Percentiles rank a stretch among this genome's conserved stretches.
These are phyloP conservation scores for Hermanozyma aechmeae DNA, from an alignment of 805 yeast species.

Conservation along the genomic window DNA sequence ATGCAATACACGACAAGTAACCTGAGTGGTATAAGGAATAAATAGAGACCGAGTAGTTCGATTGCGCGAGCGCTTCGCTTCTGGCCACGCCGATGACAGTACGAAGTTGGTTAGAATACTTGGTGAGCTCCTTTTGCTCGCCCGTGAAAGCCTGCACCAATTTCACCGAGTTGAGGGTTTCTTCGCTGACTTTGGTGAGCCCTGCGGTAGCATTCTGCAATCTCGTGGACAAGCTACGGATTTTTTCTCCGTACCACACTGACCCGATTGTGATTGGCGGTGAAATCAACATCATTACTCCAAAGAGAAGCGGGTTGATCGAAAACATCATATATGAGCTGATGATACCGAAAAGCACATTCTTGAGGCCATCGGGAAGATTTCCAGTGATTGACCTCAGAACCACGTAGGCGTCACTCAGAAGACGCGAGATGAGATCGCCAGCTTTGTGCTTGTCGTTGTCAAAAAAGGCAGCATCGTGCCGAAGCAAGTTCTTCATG, in stretches of 20 bases:
- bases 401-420: constrained; percentile 39
- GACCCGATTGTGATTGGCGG: constrained; percentile 38
- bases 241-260: constrained; percentile 37
- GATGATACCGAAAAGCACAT: constrained; percentile 31
- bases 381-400: constrained; percentile 33
- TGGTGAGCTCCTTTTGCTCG: constrained; percentile 30
- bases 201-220: constrained; percentile 38
- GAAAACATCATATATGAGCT: constrained; percentile 36
- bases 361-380: constrained; percentile 37
- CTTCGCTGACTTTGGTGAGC: constrained; percentile 34
- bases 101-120: constrained; percentile 29
- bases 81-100: constrained; percentile 33
- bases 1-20: constrained; percentile 31
- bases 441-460: constrained; percentile 37
- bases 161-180: constrained; percentile 33
- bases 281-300: constrained; percentile 34
- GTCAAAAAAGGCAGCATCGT: constrained; percentile 33
- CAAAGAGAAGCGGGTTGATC: constrained; percentile 33
- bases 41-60: constrained; percentile 34
- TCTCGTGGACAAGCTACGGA: constrained; percentile 29
- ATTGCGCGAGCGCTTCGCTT: constrained; percentile 36
- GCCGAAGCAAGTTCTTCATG: constrained; percentile 33
- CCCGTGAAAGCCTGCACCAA: constrained; percentile 36
- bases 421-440: constrained; percentile 33
- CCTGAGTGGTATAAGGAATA: constrained; percentile 34